Percentiles rank a stretch among this genome's conserved stretches.
phyloP scores from a whole-genome alignment of 2,329 filamentous ascomycete species.

The Botrytis elliptica region DNA sequence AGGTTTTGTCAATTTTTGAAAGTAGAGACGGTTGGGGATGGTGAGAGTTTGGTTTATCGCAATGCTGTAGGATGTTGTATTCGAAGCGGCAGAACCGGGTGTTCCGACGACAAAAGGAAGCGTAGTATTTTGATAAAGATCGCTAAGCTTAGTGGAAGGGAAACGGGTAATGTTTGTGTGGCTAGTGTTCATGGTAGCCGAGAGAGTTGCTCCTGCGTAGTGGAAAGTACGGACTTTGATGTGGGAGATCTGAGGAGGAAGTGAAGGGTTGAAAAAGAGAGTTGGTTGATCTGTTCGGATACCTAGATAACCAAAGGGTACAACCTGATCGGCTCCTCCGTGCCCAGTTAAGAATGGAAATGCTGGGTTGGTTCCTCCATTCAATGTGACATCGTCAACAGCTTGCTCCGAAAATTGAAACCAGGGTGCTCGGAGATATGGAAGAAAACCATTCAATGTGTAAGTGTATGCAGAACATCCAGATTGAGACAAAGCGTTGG shows the following conservation, averaged over 20 bases:
- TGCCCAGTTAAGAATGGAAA: slow-evolving; percentile 68
- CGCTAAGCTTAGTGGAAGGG: slow-evolving; percentile 48
- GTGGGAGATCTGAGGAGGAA: slow-evolving; percentile 59
- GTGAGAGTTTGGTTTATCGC: slow-evolving; percentile 50
- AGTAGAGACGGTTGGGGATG: slow-evolving; percentile 58
- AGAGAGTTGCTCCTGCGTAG: slow-evolving; percentile 64
- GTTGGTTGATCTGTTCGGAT: slow-evolving; percentile 58
- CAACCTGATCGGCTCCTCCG: slow-evolving; percentile 66
- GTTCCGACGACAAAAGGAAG: slow-evolving; percentile 60
- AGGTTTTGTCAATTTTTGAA: slow-evolving; percentile 51
- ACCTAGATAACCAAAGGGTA: slow-evolving; percentile 66
- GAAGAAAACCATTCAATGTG: slow-evolving; percentile 59
- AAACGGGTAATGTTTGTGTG: slow-evolving; percentile 62
- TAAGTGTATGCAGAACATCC: slow-evolving; percentile 70
- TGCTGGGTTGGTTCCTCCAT: slow-evolving; percentile 47
- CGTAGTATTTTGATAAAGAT: slow-evolving; percentile 54
- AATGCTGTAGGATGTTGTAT: slow-evolving; percentile 48
- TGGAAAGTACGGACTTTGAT: slow-evolving; percentile 63
- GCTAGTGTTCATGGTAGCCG: slow-evolving; percentile 59
- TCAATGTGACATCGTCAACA: slow-evolving; percentile 56
- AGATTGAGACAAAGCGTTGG: slow-evolving; percentile 62
- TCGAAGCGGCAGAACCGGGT: slow-evolving; percentile 41
- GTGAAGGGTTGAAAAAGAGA: slow-evolving; percentile 61
- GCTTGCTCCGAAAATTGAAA: slow-evolving; percentile 71
- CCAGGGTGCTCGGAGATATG: slow-evolving; percentile 65